Percentiles rank a stretch among this genome's conserved stretches.
Evolutionary conservation across 257 asterid genomes (phyloP).

Genomic region (Plantago ovata): DNA sequence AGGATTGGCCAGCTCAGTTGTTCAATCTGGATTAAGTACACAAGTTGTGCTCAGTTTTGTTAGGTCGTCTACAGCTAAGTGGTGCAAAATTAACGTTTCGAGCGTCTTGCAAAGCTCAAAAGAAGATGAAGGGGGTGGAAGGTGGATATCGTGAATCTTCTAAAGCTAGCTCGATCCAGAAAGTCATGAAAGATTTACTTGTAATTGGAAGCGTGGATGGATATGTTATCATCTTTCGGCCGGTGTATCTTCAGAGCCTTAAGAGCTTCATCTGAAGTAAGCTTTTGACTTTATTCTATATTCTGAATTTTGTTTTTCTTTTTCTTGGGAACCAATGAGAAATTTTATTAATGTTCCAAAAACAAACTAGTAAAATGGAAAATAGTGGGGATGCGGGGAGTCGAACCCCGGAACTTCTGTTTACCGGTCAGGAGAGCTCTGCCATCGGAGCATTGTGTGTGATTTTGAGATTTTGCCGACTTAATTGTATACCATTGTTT

Average conservation of each 20-base stretch:
- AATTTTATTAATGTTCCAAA: too few relatives aligned
- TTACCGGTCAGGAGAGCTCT: too few relatives aligned
- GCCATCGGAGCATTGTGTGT: too few relatives aligned
- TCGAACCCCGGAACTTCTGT: too few relatives aligned
- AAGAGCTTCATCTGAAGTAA: conserved; percentile 4
- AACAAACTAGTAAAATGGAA: too few relatives aligned
- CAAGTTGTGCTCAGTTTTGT: not conserved
- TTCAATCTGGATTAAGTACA: conserved; percentile 39
- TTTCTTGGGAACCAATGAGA: too few relatives aligned
- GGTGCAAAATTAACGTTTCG: not conserved
- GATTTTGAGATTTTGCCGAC: too few relatives aligned
- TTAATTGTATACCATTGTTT: too few relatives aligned
- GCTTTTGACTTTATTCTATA: not conserved
- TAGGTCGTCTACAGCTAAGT: not conserved
- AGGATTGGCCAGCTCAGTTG: conserved; percentile 64
- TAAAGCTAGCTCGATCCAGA: not conserved
- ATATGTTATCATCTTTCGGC: conserved; percentile 1
- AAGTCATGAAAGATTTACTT: not conserved
- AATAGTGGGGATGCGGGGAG: too few relatives aligned
- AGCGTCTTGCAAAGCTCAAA: not conserved
- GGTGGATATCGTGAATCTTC: not conserved
- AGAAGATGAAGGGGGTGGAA: not conserved
- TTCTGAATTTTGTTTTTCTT: not conserved
- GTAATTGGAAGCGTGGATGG: conserved; percentile 2
- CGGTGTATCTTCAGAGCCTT: not conserved